A percentile compares a stretch with the other conserved stretches of the same genome.
Conservation (phyloP, 2,329 filamentous ascomycete species). For the Sclerotinia subarctica region DNA sequence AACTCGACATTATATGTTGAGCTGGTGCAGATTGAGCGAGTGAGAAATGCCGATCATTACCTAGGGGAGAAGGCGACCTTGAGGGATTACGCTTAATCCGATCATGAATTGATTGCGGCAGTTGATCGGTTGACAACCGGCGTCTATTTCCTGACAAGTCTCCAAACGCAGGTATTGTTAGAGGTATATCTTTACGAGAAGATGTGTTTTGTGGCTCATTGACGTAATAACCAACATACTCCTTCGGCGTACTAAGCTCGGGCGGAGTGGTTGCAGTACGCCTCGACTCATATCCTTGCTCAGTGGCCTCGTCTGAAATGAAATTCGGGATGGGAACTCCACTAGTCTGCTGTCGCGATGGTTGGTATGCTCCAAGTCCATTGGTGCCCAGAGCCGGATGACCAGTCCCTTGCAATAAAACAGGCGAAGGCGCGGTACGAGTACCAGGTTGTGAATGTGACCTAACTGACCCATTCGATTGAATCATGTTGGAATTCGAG, state of each 20-base stretch:
- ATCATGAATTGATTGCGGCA: constrained; percentile 38
- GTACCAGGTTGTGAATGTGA: constrained; percentile 66
- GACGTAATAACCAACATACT: constrained; percentile 40
- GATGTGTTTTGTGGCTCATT: constrained; percentile 30
- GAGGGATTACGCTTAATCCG: constrained; percentile 35
- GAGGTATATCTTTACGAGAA: constrained; percentile 29
- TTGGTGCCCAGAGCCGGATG: constrained; percentile 35
- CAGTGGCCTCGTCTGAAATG: constrained; percentile 49
- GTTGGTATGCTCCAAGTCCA: constrained; percentile 38
- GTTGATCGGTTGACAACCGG: constrained; percentile 37
- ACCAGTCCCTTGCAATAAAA: constrained; percentile 41
- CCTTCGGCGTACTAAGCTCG: constrained; percentile 34
- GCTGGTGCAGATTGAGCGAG: constrained; percentile 31
- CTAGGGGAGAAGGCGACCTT: constrained; percentile 39
- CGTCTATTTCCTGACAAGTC: constrained; percentile 33
- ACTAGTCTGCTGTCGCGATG: constrained; percentile 40
- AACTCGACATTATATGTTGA: constrained; percentile 33
- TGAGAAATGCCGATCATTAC: constrained; percentile 37
- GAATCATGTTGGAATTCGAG: constrained; percentile 41
- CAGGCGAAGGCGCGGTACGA: constrained; percentile 37
- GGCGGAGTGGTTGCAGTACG: constrained; percentile 29
- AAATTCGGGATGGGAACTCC: constrained; percentile 54
- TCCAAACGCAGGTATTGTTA: constrained; percentile 37
- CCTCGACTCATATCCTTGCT: constrained; percentile 26
- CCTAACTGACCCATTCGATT: constrained; percentile 54